Percentiles rank a stretch among this genome's conserved stretches.
These are phyloP conservation scores for Diaporthe humulicola DNA, from an alignment of 2,329 filamentous ascomycete genomes.

Conservation along the genomic window DNA sequence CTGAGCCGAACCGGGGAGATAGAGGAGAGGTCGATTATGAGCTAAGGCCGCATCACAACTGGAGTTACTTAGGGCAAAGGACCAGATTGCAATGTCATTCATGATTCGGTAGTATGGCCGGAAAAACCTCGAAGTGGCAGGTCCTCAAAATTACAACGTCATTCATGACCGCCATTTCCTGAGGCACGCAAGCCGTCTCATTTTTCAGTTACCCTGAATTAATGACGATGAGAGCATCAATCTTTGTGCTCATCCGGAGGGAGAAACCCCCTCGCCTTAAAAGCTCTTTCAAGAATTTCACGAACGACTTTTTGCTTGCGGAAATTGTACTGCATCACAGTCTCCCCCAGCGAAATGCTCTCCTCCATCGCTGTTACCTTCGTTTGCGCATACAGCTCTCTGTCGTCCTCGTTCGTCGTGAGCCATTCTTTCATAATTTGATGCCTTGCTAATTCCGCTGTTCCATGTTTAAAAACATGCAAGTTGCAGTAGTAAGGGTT, in stretches of 20 bases:
- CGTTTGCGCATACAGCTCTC: neutral
- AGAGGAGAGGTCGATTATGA: too few species aligned
- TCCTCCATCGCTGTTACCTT: neutral
- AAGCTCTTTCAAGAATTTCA: neutral
- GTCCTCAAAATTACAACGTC: too few species aligned
- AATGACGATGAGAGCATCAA: neutral
- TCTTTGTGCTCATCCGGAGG: neutral
- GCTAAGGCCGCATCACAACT: too few species aligned
- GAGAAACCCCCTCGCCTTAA: neutral
- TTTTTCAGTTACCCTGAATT: neutral
- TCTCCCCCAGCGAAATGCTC: neutral
- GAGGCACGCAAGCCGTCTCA: neutral
- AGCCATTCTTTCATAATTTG: neutral
- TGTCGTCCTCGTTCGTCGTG: too few species aligned
- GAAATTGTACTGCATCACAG: neutral
- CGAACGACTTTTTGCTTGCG: neutral
- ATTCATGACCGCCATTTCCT: neutral
- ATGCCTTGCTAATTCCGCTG: neutral
- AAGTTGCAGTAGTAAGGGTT: neutral
- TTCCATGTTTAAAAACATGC: neutral
- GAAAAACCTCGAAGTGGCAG: too few species aligned
- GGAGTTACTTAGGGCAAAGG: too few species aligned
- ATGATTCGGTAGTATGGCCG: too few species aligned
- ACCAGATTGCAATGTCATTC: neutral
- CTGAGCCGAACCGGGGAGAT: too few species aligned